Base-by-base conservation (phyloP, 441 rosid genomes). In the Viola pubescens region DNA sequence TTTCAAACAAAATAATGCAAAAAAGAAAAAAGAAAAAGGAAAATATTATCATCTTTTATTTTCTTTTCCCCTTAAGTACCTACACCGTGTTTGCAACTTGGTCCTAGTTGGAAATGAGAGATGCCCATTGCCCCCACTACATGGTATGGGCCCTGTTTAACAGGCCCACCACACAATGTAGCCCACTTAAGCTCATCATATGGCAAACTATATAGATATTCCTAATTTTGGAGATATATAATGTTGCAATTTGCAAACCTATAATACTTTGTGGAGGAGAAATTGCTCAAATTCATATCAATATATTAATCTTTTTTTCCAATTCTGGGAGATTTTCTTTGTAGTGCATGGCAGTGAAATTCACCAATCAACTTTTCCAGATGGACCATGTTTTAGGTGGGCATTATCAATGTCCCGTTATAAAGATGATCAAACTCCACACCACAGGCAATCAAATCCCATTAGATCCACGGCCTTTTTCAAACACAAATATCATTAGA, bases 101-200 rank as follows among this genome's bases (percentile, higher is more conserved):
- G 46, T 54, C 66, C 60, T 55, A 9, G 48, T 5, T 69, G 74
- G 67, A 66, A 60, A 62, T 72, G 43, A 52, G 62, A 41, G 78
- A 70, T 68, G 45, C 73, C 70, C 63, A 58, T 59, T 71, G 77
- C 67, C 73, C 72, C 74, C 77, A 70, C 71, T 54, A 16, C 49
- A 9, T 12, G 1, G 9, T 47, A 54, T 44, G 64, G 77, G 58
- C 34, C 70, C 70, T 50, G 11, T 8, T 12, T 7, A 3, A 6
- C 9, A 8, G 58, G 45, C 67, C 60, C 56, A 60, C 61, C 51
- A 52, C 58, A 50, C 26, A 48, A 34, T 47, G 56, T 52, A 58
- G 69, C 71, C 74, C 75, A 71, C 69, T 59, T 56, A 37, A 46
- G 44, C 9, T 69, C 64, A 48, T 55, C 67, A 60, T 58, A 47